Evolutionary conservation across 108 stramenopile species (phyloP).

Genomic region (Chaetoceros muelleri): DNA sequence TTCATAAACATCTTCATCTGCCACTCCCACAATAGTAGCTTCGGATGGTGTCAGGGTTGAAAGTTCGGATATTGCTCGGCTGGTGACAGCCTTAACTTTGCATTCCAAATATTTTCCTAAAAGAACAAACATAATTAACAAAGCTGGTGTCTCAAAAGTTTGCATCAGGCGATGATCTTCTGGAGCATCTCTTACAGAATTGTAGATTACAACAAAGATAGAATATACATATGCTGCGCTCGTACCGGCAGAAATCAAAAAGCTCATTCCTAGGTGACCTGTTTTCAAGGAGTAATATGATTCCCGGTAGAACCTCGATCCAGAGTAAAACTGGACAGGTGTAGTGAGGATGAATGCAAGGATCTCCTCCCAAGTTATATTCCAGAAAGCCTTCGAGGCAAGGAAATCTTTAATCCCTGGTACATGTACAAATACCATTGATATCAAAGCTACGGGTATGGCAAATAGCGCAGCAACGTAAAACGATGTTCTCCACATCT

Average conservation of each 20-base stretch:
- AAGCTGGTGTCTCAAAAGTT: slow-evolving; percentile 62
- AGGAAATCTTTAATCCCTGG: slow-evolving; percentile 16
- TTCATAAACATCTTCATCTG: slow-evolving; percentile 7
- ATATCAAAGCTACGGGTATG: slow-evolving; percentile 37
- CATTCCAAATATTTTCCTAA: slow-evolving; percentile 65
- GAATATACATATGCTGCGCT: slow-evolving; percentile 65
- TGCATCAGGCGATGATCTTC: slow-evolving; percentile 27
- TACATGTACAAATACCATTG: slow-evolving; percentile 29
- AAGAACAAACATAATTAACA: slow-evolving; percentile 63
- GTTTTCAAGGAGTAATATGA: slow-evolving; percentile 40
- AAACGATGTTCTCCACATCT: slow-evolving; percentile 28
- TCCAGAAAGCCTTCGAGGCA: slow-evolving; percentile 1
- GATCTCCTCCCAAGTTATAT: slow-evolving; percentile 30
- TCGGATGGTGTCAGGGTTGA: slow-evolving; percentile 32
- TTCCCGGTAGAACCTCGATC: slow-evolving; percentile 57
- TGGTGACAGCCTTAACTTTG: slow-evolving; percentile 23
- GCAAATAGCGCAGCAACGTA: slow-evolving; percentile 31
- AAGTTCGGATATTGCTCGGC: slow-evolving; percentile 23
- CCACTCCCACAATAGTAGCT: slow-evolving; percentile 29
- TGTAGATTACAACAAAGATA: slow-evolving; percentile 31
- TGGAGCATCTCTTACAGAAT: slow-evolving; percentile 9
- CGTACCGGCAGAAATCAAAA: slow-evolving; percentile 77
- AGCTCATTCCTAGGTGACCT: slow-evolving; percentile 69
- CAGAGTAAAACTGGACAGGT: slow-evolving; percentile 76
- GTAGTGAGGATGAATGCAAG: slow-evolving; percentile 53